These are phyloP conservation scores for Candida pseudoglaebosa DNA, from an alignment of 805 yeast species.

Conservation along the genomic window DNA sequence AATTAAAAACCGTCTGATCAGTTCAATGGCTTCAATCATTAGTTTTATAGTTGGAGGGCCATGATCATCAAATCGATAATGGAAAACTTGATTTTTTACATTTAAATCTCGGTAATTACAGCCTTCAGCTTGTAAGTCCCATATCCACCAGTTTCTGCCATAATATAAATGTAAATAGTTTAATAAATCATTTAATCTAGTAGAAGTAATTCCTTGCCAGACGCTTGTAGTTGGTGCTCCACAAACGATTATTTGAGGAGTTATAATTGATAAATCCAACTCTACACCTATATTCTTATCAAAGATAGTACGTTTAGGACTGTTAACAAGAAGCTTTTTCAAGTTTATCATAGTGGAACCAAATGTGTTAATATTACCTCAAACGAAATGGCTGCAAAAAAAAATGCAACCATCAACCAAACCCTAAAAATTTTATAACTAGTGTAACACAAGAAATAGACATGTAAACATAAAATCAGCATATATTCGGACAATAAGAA, in stretches of 20 bases:
- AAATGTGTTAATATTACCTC: too few relatives aligned
- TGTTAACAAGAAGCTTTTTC: background rate
- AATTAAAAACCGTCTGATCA: conserved; percentile 42
- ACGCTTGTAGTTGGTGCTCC: conserved; percentile 63
- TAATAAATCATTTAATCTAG: conserved; percentile 49
- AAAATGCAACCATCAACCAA: too few relatives aligned
- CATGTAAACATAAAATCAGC: too few relatives aligned
- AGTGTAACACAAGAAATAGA: too few relatives aligned
- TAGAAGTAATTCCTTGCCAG: conserved; percentile 46
- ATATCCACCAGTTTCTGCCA: conserved; percentile 62
- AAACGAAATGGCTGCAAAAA: conserved; percentile 3
- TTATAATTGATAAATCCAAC: conserved; percentile 66
- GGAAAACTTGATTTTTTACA: conserved; percentile 29
- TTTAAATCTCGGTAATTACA: conserved; percentile 37
- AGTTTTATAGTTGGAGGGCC: conserved; percentile 61
- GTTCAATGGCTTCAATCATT: conserved; percentile 42
- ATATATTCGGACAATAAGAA: too few relatives aligned
- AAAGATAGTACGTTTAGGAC: conserved; percentile 9
- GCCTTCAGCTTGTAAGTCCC: conserved; percentile 67
- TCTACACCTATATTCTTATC: conserved; percentile 8
- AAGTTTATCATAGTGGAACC: background rate
- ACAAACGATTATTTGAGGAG: conserved; percentile 62
- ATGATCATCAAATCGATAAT: conserved; percentile 72
- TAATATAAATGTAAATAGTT: conserved; percentile 44
- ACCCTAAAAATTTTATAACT: too few relatives aligned